Evolutionary conservation across 2,329 filamentous ascomycete species (phyloP).

Genomic region (Tolypocladium cylindrosporum): DNA sequence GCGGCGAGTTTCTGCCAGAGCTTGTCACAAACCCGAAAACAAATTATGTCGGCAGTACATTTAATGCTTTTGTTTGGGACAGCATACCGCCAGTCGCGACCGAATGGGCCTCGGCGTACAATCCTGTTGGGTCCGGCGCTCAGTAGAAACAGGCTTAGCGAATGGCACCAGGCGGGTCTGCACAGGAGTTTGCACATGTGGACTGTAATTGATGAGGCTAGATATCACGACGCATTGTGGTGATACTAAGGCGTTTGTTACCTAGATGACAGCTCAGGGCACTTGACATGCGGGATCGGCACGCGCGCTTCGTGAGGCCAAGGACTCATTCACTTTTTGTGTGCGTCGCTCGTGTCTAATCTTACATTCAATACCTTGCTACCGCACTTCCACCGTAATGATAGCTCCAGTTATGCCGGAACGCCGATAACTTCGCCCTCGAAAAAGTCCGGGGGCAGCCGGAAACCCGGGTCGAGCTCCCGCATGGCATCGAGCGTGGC

Average conservation of each 20-base stretch:
- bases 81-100: neutral
- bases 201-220: neutral
- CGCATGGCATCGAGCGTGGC: slow-evolving; percentile 9
- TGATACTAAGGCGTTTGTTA: neutral
- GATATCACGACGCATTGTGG: neutral
- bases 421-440: slow-evolving; percentile 8
- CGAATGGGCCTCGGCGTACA: neutral
- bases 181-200: too few relatives aligned
- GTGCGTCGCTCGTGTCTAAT: neutral
- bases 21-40: neutral
- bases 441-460: slow-evolving; percentile 11
- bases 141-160: neutral
- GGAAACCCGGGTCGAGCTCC: slow-evolving; percentile 7
- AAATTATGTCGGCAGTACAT: neutral
- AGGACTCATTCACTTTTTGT: neutral
- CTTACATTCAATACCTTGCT: too few relatives aligned
- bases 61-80: neutral
- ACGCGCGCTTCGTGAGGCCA: neutral
- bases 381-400: neutral
- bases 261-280: neutral
- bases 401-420: neutral
- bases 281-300: neutral
- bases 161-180: neutral
- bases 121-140: neutral
- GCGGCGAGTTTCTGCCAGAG: neutral